A percentile compares a stretch with the other conserved stretches of the same genome.
Evolutionary conservation across 305 asterid species (phyloP).

Genomic region (Fraxinus sp.): DNA sequence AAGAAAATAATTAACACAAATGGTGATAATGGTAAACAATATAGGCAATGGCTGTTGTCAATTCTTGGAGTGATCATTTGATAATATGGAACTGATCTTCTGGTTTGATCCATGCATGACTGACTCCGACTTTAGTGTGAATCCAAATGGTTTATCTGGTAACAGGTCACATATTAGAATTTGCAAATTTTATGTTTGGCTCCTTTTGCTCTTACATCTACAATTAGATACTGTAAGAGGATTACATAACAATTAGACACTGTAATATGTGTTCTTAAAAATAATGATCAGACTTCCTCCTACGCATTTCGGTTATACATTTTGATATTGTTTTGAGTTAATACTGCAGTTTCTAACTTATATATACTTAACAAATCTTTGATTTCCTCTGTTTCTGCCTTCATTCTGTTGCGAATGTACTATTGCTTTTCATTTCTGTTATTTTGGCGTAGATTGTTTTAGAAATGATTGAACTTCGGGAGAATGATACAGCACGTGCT

Average conservation of each 20-base stretch:
- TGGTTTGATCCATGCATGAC: not conserved
- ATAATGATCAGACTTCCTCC: not conserved
- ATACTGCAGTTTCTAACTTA: not conserved
- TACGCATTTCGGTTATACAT: not conserved
- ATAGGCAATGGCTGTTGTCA: not conserved
- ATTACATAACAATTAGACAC: not conserved
- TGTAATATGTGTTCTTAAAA: not conserved
- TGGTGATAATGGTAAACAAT: not conserved
- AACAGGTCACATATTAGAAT: not conserved
- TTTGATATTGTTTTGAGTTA: not conserved
- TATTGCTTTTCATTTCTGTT: constrained; percentile 14
- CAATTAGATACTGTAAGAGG: not conserved
- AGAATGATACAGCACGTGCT: constrained; percentile 96
- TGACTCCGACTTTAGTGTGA: not conserved
- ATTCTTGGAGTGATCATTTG: not conserved
- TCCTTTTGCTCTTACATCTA: not conserved
- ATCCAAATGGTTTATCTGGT: not conserved
- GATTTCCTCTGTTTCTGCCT: not conserved
- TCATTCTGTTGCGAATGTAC: constrained; percentile 15
- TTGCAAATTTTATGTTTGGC: not conserved
- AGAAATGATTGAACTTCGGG: constrained; percentile 99
- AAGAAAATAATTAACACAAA: not conserved
- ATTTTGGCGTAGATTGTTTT: constrained; percentile 63
- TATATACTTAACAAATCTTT: not conserved
- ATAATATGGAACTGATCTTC: not conserved